Evolutionary conservation across 2,329 filamentous ascomycete species (phyloP).

Genomic region (Fusarium sp.): DNA sequence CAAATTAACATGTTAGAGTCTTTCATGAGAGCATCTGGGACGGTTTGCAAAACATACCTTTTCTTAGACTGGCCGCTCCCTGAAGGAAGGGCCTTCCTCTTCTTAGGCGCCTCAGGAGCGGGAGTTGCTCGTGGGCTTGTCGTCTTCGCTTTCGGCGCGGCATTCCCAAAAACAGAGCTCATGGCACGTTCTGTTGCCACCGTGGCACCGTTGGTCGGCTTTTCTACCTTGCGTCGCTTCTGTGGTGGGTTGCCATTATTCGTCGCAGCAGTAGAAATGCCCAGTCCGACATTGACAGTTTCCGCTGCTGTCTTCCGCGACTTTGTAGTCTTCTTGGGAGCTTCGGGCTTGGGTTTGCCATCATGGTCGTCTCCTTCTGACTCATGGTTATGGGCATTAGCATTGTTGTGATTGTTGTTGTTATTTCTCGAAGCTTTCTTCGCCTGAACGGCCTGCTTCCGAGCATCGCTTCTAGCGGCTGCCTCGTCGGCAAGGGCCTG

Average conservation of each 20-base stretch:
- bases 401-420: slow-evolving; percentile 38
- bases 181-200: slow-evolving; percentile 76
- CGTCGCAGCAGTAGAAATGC: slow-evolving; percentile 70
- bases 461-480: slow-evolving; percentile 84
- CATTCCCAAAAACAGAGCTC: slow-evolving; percentile 67
- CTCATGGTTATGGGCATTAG: slow-evolving; percentile 61
- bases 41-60: slow-evolving; percentile 68
- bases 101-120: slow-evolving; percentile 77
- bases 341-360: slow-evolving; percentile 62
- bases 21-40: background rate
- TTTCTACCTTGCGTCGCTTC: slow-evolving; percentile 88
- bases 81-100: slow-evolving; percentile 73
- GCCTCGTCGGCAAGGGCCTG: slow-evolving; percentile 85
- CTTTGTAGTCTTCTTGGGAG: slow-evolving; percentile 76
- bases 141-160: slow-evolving; percentile 68
- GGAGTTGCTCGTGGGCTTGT: slow-evolving; percentile 79
- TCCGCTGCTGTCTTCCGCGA: slow-evolving; percentile 71
- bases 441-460: slow-evolving; percentile 84
- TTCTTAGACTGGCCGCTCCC: slow-evolving; percentile 82
- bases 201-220: slow-evolving; percentile 64
- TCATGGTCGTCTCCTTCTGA: slow-evolving; percentile 83
- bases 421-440: slow-evolving; percentile 79
- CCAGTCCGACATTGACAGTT: slow-evolving; percentile 69
- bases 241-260: slow-evolving; percentile 69
- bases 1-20: slow-evolving; percentile 38